Percentiles rank a stretch among this genome's conserved stretches.
Evolutionary conservation across 345 rosid genomes (phyloP).

Genomic region (Aurinia saxatilis): DNA sequence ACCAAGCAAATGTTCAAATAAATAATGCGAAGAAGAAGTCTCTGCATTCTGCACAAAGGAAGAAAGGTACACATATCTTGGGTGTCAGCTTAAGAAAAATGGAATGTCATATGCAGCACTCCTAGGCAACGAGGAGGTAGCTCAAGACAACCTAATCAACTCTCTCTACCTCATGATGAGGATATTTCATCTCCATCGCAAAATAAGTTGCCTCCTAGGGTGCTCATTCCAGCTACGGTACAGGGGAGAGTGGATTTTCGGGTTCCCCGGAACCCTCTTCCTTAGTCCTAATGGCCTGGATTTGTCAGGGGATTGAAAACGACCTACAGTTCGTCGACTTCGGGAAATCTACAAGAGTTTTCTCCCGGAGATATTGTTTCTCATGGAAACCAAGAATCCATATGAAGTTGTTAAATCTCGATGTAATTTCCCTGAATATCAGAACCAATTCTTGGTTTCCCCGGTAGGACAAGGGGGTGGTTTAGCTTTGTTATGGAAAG

Average conservation of each 20-base stretch:
- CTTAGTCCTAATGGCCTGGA: neutral
- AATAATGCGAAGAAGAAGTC: no score
- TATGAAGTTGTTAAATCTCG: neutral
- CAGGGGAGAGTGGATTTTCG: neutral
- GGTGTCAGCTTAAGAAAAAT: no score
- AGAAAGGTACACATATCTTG: no score
- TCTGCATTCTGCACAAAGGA: no score
- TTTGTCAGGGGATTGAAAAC: neutral
- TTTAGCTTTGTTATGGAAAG: neutral
- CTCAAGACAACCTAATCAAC: no score
- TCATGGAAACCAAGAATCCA: neutral
- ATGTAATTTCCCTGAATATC: neutral
- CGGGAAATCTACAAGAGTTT: neutral
- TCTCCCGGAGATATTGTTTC: neutral
- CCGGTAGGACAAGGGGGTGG: neutral
- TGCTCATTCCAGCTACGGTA: no score
- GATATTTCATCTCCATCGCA: no score
- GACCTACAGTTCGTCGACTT: neutral
- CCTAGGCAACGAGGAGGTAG: no score
- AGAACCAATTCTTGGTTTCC: neutral
- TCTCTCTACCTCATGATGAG: no score
- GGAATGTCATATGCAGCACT: no score
- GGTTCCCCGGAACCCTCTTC: neutral
- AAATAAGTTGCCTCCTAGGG: no score
- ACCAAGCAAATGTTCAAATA: no score